These are phyloP conservation scores for Shiraia bambusicola DNA, from an alignment of 2,329 filamentous ascomycete genomes.

Conservation along the genomic window DNA sequence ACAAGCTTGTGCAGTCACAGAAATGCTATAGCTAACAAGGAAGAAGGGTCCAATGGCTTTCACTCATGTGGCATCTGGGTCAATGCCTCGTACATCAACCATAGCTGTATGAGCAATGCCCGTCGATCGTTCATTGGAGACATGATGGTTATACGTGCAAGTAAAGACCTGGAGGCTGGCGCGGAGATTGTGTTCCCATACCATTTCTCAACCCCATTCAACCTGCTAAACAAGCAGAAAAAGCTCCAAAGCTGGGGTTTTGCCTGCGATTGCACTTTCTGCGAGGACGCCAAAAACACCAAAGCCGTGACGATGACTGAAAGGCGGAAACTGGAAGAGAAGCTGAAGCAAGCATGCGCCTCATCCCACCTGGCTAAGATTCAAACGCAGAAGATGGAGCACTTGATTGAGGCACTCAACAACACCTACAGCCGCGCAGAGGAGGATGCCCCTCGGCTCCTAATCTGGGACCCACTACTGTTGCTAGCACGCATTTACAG, in stretches of 20 bases:
- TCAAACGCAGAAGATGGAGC: slow-evolving; percentile 6
- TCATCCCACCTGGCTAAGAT: not conserved
- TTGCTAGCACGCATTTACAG: slow-evolving; percentile 15
- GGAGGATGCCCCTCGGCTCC: slow-evolving; percentile 20
- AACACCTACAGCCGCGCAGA: slow-evolving; percentile 20
- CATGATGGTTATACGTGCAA: slow-evolving; percentile 44
- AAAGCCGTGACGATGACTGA: slow-evolving; percentile 1
- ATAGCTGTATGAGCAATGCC: slow-evolving; percentile 45
- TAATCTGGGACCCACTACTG: slow-evolving; percentile 21
- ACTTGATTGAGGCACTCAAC: slow-evolving; percentile 15
- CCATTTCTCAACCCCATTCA: not conserved
- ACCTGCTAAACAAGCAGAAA: not conserved
- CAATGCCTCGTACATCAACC: slow-evolving; percentile 47
- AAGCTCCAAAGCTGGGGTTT: slow-evolving; percentile 18
- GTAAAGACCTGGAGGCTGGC: slow-evolving; percentile 26
- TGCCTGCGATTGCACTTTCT: slow-evolving; percentile 19
- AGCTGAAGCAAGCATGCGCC: slow-evolving; percentile 1
- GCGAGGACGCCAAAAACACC: slow-evolving; percentile 13
- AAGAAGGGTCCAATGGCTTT: not conserved
- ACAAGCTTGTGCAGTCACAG: slow-evolving; percentile 16
- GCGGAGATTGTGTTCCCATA: slow-evolving; percentile 23
- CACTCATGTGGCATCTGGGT: slow-evolving; percentile 44
- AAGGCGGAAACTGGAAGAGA: slow-evolving; percentile 7
- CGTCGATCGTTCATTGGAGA: slow-evolving; percentile 45
- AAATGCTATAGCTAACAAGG: slow-evolving; percentile 3